Percentiles rank a stretch among this genome's conserved stretches.
Conservation (phyloP, 495 filamentous ascomycete species). For the Pyrenopolyporus hunteri region DNA sequence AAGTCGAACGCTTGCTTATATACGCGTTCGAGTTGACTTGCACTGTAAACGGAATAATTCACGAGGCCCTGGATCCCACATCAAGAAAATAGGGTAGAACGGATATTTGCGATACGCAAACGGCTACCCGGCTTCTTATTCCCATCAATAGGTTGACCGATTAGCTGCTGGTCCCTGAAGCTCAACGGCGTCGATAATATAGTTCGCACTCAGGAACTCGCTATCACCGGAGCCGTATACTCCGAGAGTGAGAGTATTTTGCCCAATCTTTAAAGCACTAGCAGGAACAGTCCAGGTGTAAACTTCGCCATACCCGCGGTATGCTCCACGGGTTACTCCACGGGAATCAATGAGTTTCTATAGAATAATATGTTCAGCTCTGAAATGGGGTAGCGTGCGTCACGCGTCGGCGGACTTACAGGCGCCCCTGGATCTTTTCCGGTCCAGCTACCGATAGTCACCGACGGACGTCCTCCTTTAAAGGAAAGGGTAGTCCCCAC, state of each 20-base stretch:
- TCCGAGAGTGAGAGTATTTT: slow-evolving; percentile 61
- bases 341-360: slow-evolving; percentile 60
- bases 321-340: slow-evolving; percentile 65
- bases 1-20: no score
- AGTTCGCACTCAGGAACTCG: slow-evolving; percentile 60
- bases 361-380: slow-evolving; percentile 5
- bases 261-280: slow-evolving; percentile 57
- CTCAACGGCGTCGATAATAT: slow-evolving; percentile 61
- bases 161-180: slow-evolving; percentile 41
- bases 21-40: no score
- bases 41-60: no score
- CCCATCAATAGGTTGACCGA: not conserved
- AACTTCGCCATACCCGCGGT: slow-evolving; percentile 61
- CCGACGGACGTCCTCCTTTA: slow-evolving; percentile 55
- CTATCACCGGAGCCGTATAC: slow-evolving; percentile 60
- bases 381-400: not conserved
- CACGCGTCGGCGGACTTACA: slow-evolving; percentile 41
- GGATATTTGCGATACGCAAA: no score
- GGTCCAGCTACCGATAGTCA: slow-evolving; percentile 54
- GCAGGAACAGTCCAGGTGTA: slow-evolving; percentile 59
- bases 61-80: no score
- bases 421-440: slow-evolving; percentile 57
- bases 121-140: no score
- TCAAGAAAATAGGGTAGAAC: no score
- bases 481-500: slow-evolving; percentile 67